Conservation (phyloP, 2,329 filamentous ascomycete genomes). For the Neoscytalidium dimidiatum region DNA sequence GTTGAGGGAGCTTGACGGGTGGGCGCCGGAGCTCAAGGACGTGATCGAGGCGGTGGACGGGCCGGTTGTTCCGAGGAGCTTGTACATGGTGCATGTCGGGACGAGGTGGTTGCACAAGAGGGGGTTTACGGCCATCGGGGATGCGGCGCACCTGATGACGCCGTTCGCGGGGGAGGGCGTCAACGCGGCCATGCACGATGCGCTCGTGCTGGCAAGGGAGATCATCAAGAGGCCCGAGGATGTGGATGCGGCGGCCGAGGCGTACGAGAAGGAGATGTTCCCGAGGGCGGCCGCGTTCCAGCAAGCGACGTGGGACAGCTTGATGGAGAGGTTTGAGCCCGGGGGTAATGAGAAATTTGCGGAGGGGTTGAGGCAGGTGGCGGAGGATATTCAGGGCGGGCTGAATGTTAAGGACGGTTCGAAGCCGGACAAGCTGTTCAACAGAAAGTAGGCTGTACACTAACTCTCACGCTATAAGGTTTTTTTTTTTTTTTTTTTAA, state of each 20-base stretch:
- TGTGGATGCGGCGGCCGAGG: constrained; percentile 33
- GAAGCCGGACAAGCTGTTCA: not conserved
- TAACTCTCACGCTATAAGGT: too few relatives aligned
- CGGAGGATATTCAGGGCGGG: not conserved
- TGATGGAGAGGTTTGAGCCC: not conserved
- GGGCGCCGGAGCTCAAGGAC: constrained; percentile 16
- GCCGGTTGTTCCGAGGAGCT: constrained; percentile 28
- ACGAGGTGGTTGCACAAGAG: constrained; percentile 50
- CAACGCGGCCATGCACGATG: constrained; percentile 59
- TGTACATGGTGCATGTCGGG: constrained; percentile 58
- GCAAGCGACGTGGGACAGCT: constrained; percentile 31
- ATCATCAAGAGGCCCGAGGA: not conserved
- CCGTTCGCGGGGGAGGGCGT: constrained; percentile 62
- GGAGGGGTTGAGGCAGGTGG: constrained; percentile 30
- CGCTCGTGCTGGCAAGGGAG: constrained; percentile 47
- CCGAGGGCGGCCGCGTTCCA: constrained; percentile 32
- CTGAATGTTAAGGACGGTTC: not conserved
- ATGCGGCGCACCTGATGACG: constrained; percentile 63
- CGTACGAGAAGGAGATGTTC: constrained; percentile 3
- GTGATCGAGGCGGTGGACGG: constrained; percentile 22
- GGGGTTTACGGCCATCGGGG: constrained; percentile 59
- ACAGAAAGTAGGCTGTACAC: not conserved
- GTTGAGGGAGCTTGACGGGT: constrained; percentile 34
- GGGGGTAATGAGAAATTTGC: constrained; percentile 39
- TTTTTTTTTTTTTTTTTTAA: too few relatives aligned